Evolutionary conservation across 75 land plant species (phyloP).

Genomic region (Isoetes taiwanensis): DNA sequence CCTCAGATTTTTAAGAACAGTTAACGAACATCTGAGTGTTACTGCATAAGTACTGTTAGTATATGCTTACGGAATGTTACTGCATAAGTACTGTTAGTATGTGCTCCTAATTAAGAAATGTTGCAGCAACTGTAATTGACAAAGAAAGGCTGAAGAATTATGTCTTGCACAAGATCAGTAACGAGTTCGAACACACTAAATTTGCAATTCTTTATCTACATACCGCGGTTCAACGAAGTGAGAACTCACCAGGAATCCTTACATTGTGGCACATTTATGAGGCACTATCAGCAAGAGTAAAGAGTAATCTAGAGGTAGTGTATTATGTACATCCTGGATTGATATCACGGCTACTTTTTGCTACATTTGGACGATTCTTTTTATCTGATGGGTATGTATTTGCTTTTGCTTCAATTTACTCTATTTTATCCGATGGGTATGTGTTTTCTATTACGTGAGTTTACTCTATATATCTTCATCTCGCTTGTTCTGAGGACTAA

Average conservation of each 20-base stretch:
- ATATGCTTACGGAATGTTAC: too few species aligned
- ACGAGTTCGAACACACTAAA: conserved; percentile 40
- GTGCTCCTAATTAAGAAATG: too few species aligned
- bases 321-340: conserved; percentile 82
- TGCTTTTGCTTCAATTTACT: background rate
- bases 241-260: conserved; percentile 63
- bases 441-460: too few species aligned
- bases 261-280: conserved; percentile 69
- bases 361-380: conserved; percentile 71
- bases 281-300: conserved; percentile 38
- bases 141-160: conserved; percentile 59
- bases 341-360: conserved; percentile 48
- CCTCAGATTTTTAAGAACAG: too few species aligned
- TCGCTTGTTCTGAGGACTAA: conserved; percentile 1
- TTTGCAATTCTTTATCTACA: conserved; percentile 72
- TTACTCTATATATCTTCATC: too few species aligned
- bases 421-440: too few species aligned
- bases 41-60: too few species aligned
- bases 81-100: too few species aligned
- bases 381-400: conserved; percentile 59
- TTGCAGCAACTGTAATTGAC: conserved; percentile 56
- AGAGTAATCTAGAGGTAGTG: conserved; percentile 46
- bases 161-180: conserved; percentile 41
- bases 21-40: too few species aligned
- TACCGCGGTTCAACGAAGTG: conserved; percentile 45